A percentile compares a stretch with the other conserved stretches of the same genome.
phyloP scores from a whole-genome alignment of 768 basidiomycete species.

The Rhodotorula diobovata region DNA sequence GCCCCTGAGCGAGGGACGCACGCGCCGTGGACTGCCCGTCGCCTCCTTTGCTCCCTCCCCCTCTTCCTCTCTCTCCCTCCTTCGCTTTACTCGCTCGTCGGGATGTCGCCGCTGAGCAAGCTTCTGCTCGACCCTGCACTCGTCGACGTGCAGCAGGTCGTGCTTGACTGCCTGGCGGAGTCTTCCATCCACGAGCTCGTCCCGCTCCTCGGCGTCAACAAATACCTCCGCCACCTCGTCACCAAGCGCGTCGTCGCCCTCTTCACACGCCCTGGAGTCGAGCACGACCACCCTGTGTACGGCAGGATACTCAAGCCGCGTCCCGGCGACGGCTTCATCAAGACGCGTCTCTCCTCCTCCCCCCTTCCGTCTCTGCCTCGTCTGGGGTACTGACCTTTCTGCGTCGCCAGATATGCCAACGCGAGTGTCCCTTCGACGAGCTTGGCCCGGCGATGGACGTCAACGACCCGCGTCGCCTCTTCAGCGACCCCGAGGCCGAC shows the following conservation, averaged over 20 bases:
- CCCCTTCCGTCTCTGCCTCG: too few species aligned
- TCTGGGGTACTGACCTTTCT: not conserved
- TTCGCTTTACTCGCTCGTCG: too few species aligned
- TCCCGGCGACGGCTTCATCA: not conserved
- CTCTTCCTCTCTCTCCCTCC: too few species aligned
- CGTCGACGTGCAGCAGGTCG: too few species aligned
- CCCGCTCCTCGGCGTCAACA: not conserved
- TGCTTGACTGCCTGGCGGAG: too few species aligned
- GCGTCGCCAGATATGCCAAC: not conserved
- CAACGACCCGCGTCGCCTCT: not conserved
- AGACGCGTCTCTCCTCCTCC: not conserved
- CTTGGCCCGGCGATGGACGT: not conserved
- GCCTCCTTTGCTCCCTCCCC: too few species aligned
- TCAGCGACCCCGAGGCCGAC: not conserved
- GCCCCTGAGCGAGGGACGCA: too few species aligned
- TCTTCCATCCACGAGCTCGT: too few species aligned
- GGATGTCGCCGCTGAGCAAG: too few species aligned
- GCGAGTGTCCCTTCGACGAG: not conserved
- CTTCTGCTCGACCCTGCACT: too few species aligned
- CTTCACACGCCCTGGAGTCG: not conserved
- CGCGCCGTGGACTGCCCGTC: too few species aligned
- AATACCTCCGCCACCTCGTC: not conserved
- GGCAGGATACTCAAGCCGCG: not conserved
- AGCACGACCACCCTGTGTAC: too few species aligned
- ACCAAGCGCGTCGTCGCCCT: not conserved